Base-by-base conservation (phyloP, 305 asterid genomes). In the Fraxinus floribunda region DNA sequence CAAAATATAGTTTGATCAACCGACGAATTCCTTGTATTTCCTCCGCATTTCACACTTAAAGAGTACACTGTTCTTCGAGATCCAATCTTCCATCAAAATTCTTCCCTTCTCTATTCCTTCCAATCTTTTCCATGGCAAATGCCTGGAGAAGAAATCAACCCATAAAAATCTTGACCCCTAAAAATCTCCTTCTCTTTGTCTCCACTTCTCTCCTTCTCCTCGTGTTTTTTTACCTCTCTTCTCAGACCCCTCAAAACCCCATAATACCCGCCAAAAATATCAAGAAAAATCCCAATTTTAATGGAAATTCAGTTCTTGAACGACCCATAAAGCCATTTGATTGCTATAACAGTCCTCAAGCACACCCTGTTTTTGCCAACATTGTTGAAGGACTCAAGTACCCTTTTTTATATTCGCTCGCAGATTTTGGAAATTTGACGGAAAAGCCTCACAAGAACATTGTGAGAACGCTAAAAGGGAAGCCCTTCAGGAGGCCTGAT, bases 361-460 rank as follows among this genome's bases (percentile, higher is more conserved):
- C 98, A 77, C 86, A 91, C 88, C 99, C 98, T 68, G 89, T 96
- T 0, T 86, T 96, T 79, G 98, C 98, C 90, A 94, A 91, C 92
- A 75, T 86, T 20, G 98, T 96, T 13, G 99, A 96, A 87, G 97
- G 98, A 36, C 88, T 96, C 46, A 92, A 96, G 49, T 86, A 86
- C 94, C 98, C 99, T n/a, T 93, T 96, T 80, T 88, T 96, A 24
- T 96, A 79, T 80, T 96, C 99, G 0, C 97, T 94, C 78, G 90
- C 99, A 38, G 99, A 96, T 82, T 96, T 84, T 55, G 98, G 99
- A 10, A 90, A 38, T 77, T 76, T 95, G 24, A 97, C 99, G 20
- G 98, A 94, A 9, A 95, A 94, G 92, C 99, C 99, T 26, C 98
- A 96, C 90, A 96, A 96, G 79, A 96, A 96, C 88, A 96, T 94